Base-by-base conservation (phyloP, 768 basidiomycete species). In the Suillus spraguei region DNA sequence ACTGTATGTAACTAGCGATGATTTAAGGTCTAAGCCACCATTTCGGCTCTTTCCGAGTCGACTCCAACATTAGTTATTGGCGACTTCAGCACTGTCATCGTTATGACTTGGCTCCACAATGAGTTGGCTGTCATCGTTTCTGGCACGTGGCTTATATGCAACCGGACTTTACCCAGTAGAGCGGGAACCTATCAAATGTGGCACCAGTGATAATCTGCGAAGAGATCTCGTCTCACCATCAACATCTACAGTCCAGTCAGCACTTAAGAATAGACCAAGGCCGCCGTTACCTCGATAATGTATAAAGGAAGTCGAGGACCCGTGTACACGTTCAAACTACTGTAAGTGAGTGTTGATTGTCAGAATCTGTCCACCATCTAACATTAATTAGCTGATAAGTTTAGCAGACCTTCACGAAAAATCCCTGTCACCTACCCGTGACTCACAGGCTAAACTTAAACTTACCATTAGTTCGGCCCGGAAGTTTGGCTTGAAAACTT, bases 41-140 rank as follows among this genome's bases (percentile, higher is more conserved):
- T n/a, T n/a, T n/a, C n/a, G n/a, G n/a, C n/a, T n/a, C n/a, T n/a
- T n/a, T n/a, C n/a, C n/a, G n/a, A n/a, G n/a, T n/a, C n/a, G n/a
- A n/a, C n/a, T n/a, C n/a, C n/a, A n/a, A n/a, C n/a, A n/a, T 39
- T 13, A 39, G 38, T 88, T 5, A 64, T 87, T 13, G 92, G 92
- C 3, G 86, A 28, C 28, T 28, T 28, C 28, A 28, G 28, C 2
- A 28, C 28, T 28, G 4, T 6, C 38, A 84, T 92, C 63, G 93
- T 92, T 67, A 73, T 91, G 36, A 65, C 77, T n/a, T n/a, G n/a
- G n/a, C n/a, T n/a, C n/a, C n/a, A n/a, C n/a, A n/a, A n/a, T n/a
- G n/a, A n/a, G n/a, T n/a, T n/a, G n/a, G n/a, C n/a, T 22, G n/a
- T 6, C 20, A 9, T 49, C 24, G 13, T 16, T 49, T 49, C 16